A percentile compares a stretch with the other conserved stretches of the same genome.
These are phyloP conservation scores for Diaporthe velutina DNA, from an alignment of 2,329 filamentous ascomycete species.

Conservation along the genomic window DNA sequence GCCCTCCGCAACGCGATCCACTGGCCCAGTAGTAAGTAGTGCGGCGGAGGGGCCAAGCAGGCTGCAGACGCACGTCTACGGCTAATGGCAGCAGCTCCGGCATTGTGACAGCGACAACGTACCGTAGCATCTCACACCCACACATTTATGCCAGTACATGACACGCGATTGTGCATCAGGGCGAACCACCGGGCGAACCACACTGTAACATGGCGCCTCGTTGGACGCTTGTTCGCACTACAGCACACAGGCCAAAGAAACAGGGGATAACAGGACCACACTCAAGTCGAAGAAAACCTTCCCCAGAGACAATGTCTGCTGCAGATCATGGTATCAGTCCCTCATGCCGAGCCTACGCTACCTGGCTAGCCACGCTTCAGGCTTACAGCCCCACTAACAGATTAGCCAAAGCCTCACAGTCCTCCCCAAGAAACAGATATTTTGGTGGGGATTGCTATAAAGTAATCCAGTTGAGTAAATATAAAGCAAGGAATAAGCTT, in stretches of 20 bases:
- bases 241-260: background rate
- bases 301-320: background rate
- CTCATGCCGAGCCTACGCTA: background rate
- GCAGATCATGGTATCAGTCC: background rate
- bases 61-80: constrained; percentile 32
- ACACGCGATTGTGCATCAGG: constrained; percentile 1
- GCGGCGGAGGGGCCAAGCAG: constrained; percentile 30
- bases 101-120: background rate
- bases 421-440: background rate
- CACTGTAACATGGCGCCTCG: no score
- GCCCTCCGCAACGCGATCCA: background rate
- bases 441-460: background rate
- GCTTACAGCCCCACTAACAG: background rate
- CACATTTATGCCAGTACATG: background rate
- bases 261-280: background rate
- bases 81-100: constrained; percentile 22
- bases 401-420: background rate
- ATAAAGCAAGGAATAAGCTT: no score
- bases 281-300: background rate
- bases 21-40: constrained; percentile 2
- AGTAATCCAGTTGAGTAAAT: no score
- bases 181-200: constrained; percentile 11
- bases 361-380: background rate
- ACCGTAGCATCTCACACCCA: background rate
- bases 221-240: background rate